These are phyloP conservation scores for Suillus plorans DNA, from an alignment of 768 basidiomycete species.

Conservation along the genomic window DNA sequence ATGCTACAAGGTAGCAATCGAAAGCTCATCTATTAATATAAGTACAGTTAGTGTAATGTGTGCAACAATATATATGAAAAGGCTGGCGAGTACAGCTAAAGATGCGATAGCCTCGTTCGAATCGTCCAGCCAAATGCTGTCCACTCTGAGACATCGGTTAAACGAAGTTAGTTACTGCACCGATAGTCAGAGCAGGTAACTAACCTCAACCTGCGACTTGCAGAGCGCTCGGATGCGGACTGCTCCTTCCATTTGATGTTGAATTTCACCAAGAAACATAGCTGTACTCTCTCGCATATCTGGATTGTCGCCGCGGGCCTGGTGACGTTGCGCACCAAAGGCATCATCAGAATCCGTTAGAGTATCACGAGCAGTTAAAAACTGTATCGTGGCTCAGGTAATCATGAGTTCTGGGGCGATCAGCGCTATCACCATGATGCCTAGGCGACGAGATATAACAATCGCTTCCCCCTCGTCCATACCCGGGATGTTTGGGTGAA, in stretches of 20 bases:
- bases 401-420: conserved; percentile 30
- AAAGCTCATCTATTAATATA: conserved; percentile 11
- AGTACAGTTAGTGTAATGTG: conserved; percentile 12
- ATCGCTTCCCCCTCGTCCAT: conserved; percentile 10
- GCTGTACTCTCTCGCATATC: neutral
- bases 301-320: neutral
- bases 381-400: conserved; percentile 27
- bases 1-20: conserved; percentile 10
- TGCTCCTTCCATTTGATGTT: neutral
- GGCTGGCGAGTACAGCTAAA: neutral
- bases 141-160: too few relatives aligned
- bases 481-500: conserved; percentile 31
- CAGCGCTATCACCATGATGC: conserved; percentile 20
- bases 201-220: too few relatives aligned
- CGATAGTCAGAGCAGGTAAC: too few relatives aligned
- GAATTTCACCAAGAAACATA: neutral
- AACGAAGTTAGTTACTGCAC: too few relatives aligned
- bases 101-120: neutral
- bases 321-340: neutral
- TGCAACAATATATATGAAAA: conserved; percentile 12
- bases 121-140: too few relatives aligned
- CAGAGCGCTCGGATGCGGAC: neutral
- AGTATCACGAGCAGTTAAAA: conserved; percentile 14
- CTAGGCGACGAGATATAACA: conserved; percentile 1
- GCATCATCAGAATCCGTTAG: neutral